Evolutionary conservation across 1,284 basidiomycete genomes (phyloP).

Genomic region (Cystobasidium slooffiae): DNA sequence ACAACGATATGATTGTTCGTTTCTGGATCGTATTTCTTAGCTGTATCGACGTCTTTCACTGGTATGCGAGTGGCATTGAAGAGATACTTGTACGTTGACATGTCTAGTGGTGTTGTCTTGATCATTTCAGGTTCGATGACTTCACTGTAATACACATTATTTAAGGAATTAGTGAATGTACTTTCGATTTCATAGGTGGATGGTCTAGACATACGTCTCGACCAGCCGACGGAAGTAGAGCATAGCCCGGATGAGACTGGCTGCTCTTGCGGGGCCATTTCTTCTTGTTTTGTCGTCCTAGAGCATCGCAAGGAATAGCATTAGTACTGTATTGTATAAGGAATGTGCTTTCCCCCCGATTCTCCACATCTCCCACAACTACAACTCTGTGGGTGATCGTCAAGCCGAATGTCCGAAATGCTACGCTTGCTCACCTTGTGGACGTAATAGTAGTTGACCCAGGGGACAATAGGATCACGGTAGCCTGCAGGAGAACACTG

Average conservation of each 20-base stretch:
- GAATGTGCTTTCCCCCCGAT: too few species aligned
- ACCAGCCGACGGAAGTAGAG: constrained; percentile 79
- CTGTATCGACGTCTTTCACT: constrained; percentile 78
- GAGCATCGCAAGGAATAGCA: background rate
- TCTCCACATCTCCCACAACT: too few species aligned
- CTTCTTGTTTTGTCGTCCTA: constrained; percentile 35
- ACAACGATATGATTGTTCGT: constrained; percentile 87
- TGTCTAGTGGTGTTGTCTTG: constrained; percentile 80
- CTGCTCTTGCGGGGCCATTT: constrained; percentile 66
- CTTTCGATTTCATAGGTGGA: background rate
- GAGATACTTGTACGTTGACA: constrained; percentile 94
- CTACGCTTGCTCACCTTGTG: constrained; percentile 73
- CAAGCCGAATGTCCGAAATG: constrained; percentile 54
- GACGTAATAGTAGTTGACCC: constrained; percentile 93
- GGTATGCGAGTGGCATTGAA: constrained; percentile 93
- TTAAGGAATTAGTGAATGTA: too few species aligned
- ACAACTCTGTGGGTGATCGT: background rate
- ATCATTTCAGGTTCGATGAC: constrained; percentile 88
- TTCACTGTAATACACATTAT: constrained; percentile 64
- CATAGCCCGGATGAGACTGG: constrained; percentile 78
- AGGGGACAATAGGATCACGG: constrained; percentile 82
- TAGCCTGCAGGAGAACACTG: constrained; percentile 42
- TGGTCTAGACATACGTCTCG: constrained; percentile 69
- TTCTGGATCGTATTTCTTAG: constrained; percentile 75
- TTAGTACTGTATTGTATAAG: background rate